Evolutionary conservation across 768 basidiomycete species (phyloP), one percentile per base, ranked within the genome.

Genomic region (Panus rudis): DNA sequence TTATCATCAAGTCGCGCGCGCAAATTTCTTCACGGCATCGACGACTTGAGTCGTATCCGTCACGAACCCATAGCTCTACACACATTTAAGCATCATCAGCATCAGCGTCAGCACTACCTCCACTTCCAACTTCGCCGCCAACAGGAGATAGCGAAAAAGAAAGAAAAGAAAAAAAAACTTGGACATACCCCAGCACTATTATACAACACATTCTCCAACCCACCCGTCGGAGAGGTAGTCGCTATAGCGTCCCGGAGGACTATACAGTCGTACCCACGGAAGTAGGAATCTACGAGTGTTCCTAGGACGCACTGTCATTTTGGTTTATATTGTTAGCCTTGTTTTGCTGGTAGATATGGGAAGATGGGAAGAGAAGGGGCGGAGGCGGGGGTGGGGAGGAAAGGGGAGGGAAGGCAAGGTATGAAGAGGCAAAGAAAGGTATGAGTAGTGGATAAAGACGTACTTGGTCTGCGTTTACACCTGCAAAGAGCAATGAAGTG

Each of bases 401-500:
- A n/a, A n/a, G n/a, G 33, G 21, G 33, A 8, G 33, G 33, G 7
- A 30, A 39, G 8, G 6, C 28, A 12, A 30, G 13, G 17, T n/a
- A 12, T 8, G 19, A 30, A 12, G 7, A 5, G 13, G 31, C 24
- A 14, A 14, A 3, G 16, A n/a, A 17, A 32, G 11, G 38, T 22
- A 14, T 12, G 10, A 7, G 19, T 7, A 27, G 32, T 11, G 17
- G 26, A 25, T 6, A n/a, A 6, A 43, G 20, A 38, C 37, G 12
- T 12, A 78, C 81, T 71, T 81, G 78, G 52, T 81, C 79, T 5
- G 81, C 66, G 53, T 82, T 83, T 14, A 83, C 81, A 23, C 80
- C 81, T 23, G 75, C 72, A 42, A 84, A 75, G 48, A 83, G 61
- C 24, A 82, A 61, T 1, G 77, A 80, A 8, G 66, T 76, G 45